Evolutionary conservation across 192 early-diverging fungal species (phyloP).

Genomic region (Mortierella antarctica): DNA sequence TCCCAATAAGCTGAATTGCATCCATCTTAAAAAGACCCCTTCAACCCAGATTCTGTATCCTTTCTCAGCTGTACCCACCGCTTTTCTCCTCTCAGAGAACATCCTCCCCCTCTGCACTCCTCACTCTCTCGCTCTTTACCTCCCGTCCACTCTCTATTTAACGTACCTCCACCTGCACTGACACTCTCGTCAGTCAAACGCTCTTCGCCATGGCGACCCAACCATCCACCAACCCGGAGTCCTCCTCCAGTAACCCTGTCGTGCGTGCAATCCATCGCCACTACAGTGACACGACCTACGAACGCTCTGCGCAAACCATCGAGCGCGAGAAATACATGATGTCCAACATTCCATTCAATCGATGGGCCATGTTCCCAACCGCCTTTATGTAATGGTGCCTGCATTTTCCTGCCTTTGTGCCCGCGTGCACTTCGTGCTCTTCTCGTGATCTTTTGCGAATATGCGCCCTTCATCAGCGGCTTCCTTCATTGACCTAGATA

Average conservation of each 20-base stretch:
- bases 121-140: background rate
- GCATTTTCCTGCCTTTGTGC: background rate
- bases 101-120: background rate
- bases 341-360: conserved; percentile 53
- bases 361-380: conserved; percentile 66
- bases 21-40: too few species aligned
- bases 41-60: background rate
- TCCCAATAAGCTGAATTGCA: too few species aligned
- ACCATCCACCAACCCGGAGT: conserved; percentile 8
- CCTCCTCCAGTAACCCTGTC: conserved; percentile 7
- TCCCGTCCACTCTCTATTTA: background rate
- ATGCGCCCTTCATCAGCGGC: background rate
- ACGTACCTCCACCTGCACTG: too few species aligned
- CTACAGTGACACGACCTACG: conserved; percentile 32
- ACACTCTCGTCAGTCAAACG: background rate
- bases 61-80: background rate
- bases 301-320: conserved; percentile 17
- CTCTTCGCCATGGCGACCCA: background rate
- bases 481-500: background rate
- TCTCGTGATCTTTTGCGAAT: background rate
- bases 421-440: background rate
- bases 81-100: background rate
- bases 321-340: conserved; percentile 38
- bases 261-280: conserved; percentile 22
- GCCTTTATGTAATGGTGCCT: conserved; percentile 54